Percentiles rank a stretch among this genome's conserved stretches.
Evolutionary conservation across 2,329 filamentous ascomycete species (phyloP).

Genomic region (Aspergillus aculeatus): DNA sequence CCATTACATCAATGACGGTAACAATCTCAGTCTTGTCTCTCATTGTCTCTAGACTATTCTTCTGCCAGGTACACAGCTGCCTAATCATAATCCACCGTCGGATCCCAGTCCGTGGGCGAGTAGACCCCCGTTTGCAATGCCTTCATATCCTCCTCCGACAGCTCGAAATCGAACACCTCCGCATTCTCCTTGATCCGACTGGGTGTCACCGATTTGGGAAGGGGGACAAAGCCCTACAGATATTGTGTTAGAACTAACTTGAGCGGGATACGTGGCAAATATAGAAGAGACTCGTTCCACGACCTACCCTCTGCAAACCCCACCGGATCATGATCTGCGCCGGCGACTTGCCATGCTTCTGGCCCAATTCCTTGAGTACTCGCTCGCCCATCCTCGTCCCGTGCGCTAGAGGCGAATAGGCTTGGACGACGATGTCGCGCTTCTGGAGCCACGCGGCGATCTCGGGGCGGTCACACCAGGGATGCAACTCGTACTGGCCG

Average conservation of each 20-base stretch:
- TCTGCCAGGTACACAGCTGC: background rate
- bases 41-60: background rate
- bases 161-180: conserved; percentile 61
- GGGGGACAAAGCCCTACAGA: conserved; percentile 57
- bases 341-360: conserved; percentile 68
- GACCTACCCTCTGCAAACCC: conserved; percentile 70
- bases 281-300: conserved; percentile 23
- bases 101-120: conserved; percentile 60
- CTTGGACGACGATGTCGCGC: conserved; percentile 69
- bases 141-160: conserved; percentile 58
- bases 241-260: conserved; percentile 5
- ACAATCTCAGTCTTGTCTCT: background rate
- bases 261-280: background rate
- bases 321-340: conserved; percentile 76
- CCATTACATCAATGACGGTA: background rate
- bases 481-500: conserved; percentile 80
- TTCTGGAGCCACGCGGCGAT: conserved; percentile 67
- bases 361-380: conserved; percentile 59
- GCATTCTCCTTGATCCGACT: conserved; percentile 61
- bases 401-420: conserved; percentile 75
- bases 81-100: conserved; percentile 38
- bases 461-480: conserved; percentile 71
- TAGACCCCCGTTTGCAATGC: conserved; percentile 56
- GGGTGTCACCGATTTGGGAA: conserved; percentile 62
- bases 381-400: conserved; percentile 69